A percentile compares a stretch with the other conserved stretches of the same genome.
phyloP scores from a whole-genome alignment of 768 basidiomycete genomes.

The Panaeolus cyanescens region DNA sequence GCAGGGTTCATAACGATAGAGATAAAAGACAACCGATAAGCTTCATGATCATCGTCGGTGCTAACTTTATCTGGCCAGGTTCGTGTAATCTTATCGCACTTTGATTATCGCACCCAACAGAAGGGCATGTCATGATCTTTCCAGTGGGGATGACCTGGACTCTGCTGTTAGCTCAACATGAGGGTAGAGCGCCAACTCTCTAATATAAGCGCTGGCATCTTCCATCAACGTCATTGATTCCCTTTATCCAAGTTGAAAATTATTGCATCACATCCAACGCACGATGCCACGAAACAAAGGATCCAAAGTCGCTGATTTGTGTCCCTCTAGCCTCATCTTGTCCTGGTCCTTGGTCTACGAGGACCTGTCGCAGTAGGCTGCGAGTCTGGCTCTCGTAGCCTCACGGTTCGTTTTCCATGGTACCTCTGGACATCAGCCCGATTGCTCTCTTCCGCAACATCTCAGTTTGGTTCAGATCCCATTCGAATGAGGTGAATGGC shows the following conservation, averaged over 20 bases:
- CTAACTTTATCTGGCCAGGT: too few species aligned
- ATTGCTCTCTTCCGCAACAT: not conserved
- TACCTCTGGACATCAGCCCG: not conserved
- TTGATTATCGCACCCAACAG: not conserved
- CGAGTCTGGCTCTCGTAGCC: not conserved
- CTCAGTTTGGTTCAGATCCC: not conserved
- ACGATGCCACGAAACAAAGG: too few species aligned
- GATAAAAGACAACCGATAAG: not conserved
- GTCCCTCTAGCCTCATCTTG: not conserved
- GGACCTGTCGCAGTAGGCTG: not conserved
- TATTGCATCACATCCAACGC: too few species aligned
- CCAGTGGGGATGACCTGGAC: too few species aligned
- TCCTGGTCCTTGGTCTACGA: not conserved
- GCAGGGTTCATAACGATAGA: not conserved
- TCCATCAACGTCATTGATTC: too few species aligned
- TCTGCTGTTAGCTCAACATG: too few species aligned
- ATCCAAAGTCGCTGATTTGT: too few species aligned
- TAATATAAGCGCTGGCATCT: too few species aligned
- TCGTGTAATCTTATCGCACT: not conserved
- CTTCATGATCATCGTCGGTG: too few species aligned
- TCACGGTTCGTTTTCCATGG: not conserved
- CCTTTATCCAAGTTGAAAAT: too few species aligned
- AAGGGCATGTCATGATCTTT: too few species aligned
- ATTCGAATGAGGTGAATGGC: not conserved
- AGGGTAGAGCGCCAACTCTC: too few species aligned